Evolutionary conservation across 73 alveolate species (phyloP).

Genomic region (Tetrahymena borealis): DNA sequence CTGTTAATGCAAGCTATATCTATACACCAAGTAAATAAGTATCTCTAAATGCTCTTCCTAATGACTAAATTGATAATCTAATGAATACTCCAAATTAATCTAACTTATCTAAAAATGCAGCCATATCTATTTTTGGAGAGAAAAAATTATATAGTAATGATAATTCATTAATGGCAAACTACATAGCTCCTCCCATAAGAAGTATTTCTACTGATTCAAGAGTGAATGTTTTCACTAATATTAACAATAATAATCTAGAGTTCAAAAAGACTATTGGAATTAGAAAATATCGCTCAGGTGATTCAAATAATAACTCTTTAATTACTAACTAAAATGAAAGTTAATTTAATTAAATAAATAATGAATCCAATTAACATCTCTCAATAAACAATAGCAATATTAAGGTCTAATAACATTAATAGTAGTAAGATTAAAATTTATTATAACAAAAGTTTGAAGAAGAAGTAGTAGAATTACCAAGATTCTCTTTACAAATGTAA

Average conservation of each 20-base stretch:
- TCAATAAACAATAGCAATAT: neutral
- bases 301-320: neutral
- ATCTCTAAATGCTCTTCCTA: neutral
- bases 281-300: neutral
- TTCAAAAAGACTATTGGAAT: neutral
- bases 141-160: neutral
- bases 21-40: neutral
- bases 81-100: neutral
- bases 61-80: neutral
- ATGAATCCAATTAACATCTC: neutral
- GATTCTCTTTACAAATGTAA: neutral
- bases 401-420: neutral
- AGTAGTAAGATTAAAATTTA: neutral
- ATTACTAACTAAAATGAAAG: neutral
- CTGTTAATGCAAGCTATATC: neutral
- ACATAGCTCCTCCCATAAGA: neutral
- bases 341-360: neutral
- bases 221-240: neutral
- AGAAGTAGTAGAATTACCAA: neutral
- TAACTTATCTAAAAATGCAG: neutral
- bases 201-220: neutral
- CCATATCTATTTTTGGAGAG: neutral
- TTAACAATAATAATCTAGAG: neutral
- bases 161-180: neutral
- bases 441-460: too few species aligned